Evolutionary conservation across 768 basidiomycete species (phyloP).

Genomic region (Tephrocybe sp.): DNA sequence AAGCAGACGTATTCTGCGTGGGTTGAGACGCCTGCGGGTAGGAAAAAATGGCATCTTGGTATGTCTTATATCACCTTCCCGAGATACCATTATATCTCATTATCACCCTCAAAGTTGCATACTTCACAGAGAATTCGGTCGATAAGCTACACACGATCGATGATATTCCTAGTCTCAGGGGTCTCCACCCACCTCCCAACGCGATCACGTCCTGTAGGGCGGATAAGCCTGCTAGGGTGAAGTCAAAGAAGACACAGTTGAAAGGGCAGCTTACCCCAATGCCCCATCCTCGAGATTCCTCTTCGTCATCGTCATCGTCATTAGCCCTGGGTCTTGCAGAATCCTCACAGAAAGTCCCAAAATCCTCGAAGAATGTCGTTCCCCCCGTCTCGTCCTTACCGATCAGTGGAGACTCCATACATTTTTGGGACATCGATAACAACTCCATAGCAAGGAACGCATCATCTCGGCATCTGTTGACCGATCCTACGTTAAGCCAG

Average conservation of each 20-base stretch:
- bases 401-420: background rate
- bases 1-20: constrained; percentile 87
- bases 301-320: constrained; percentile 21
- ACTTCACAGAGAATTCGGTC: constrained; percentile 77
- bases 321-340: too few relatives aligned
- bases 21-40: constrained; percentile 63
- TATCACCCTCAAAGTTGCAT: constrained; percentile 55
- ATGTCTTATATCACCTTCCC: constrained; percentile 28
- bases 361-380: background rate
- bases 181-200: constrained; percentile 65
- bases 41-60: constrained; percentile 85
- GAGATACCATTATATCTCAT: too few relatives aligned
- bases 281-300: background rate
- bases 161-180: constrained; percentile 56
- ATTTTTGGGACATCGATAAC: background rate
- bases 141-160: constrained; percentile 73
- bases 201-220: constrained; percentile 73
- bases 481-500: background rate
- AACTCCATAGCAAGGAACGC: background rate
- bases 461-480: background rate
- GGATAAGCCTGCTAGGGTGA: constrained; percentile 58
- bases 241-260: constrained; percentile 44
- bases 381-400: background rate
- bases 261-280: constrained; percentile 41
- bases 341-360: too few relatives aligned